Evolutionary conservation across 331 rosid species (phyloP).

Genomic region (Dryas integrifolia): DNA sequence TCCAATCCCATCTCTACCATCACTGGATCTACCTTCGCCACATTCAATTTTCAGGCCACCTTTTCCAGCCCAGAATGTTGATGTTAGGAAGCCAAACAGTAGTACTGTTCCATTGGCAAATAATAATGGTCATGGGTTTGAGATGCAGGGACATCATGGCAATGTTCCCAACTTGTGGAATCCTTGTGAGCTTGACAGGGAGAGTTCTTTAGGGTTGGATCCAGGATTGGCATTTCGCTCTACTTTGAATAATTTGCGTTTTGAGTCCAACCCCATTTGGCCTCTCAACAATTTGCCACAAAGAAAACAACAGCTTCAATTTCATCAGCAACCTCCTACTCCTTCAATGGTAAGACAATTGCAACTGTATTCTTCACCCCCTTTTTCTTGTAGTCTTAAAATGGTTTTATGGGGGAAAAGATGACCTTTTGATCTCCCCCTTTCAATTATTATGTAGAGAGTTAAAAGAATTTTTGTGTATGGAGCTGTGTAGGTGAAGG

Average conservation of each 20-base stretch:
- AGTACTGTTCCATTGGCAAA: slow-evolving; percentile 38
- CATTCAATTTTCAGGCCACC: slow-evolving; percentile 33
- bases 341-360: slow-evolving; percentile 47
- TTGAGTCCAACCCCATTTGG: slow-evolving; percentile 46
- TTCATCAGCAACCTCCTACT: slow-evolving; percentile 34
- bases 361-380: not conserved
- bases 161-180: slow-evolving; percentile 43
- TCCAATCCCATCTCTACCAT: slow-evolving; percentile 36
- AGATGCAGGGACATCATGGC: slow-evolving; percentile 31
- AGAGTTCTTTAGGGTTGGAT: slow-evolving; percentile 33
- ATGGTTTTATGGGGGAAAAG: not conserved
- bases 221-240: slow-evolving; percentile 42
- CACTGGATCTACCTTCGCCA: slow-evolving; percentile 36
- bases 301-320: slow-evolving; percentile 45
- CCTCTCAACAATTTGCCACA: slow-evolving; percentile 36
- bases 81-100: slow-evolving; percentile 29
- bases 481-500: slow-evolving; percentile 55
- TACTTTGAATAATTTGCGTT: slow-evolving; percentile 37
- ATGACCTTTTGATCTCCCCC: not conserved
- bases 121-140: slow-evolving; percentile 36
- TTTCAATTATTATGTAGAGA: not conserved
- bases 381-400: not conserved
- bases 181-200: slow-evolving; percentile 44
- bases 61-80: slow-evolving; percentile 30
- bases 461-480: slow-evolving; percentile 20